phyloP scores from a whole-genome alignment of 352 stramenopile genomes.

The Globisporangium cederbergense region DNA sequence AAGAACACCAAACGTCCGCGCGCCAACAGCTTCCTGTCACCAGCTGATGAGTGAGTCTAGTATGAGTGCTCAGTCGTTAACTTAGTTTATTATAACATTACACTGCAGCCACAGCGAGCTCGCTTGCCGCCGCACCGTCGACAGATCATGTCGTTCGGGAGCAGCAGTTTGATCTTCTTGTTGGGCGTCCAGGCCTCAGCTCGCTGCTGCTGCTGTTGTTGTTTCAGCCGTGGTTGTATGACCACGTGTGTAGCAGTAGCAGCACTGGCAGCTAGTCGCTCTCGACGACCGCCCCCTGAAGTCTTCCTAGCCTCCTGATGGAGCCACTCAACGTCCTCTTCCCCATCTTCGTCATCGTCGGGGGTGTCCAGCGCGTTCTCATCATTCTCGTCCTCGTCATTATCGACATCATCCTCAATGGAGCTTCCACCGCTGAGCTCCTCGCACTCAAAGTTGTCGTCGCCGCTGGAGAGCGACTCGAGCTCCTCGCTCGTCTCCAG shows the following conservation, averaged over 20 bases:
- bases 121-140: neutral
- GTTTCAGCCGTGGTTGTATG: neutral
- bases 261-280: neutral
- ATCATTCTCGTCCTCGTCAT: neutral
- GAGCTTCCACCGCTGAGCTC: constrained; percentile 41
- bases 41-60: constrained; percentile 1
- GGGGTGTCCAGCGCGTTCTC: neutral
- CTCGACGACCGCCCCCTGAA: neutral
- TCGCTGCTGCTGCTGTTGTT: neutral
- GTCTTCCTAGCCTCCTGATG: neutral
- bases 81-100: constrained; percentile 8
- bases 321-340: neutral
- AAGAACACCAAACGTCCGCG: neutral
- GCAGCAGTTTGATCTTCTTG: constrained; percentile 32
- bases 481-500: constrained; percentile 14
- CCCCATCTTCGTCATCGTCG: constrained; percentile 3
- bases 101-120: neutral
- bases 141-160: neutral
- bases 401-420: constrained; percentile 7
- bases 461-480: constrained; percentile 19
- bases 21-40: constrained; percentile 14
- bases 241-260: neutral
- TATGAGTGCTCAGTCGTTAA: neutral
- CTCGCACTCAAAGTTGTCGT: constrained; percentile 73
- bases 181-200: constrained; percentile 21